A percentile compares a stretch with the other conserved stretches of the same genome.
Conservation (phyloP, 2,329 filamentous ascomycete species). For the Fonsecaea nubica region DNA sequence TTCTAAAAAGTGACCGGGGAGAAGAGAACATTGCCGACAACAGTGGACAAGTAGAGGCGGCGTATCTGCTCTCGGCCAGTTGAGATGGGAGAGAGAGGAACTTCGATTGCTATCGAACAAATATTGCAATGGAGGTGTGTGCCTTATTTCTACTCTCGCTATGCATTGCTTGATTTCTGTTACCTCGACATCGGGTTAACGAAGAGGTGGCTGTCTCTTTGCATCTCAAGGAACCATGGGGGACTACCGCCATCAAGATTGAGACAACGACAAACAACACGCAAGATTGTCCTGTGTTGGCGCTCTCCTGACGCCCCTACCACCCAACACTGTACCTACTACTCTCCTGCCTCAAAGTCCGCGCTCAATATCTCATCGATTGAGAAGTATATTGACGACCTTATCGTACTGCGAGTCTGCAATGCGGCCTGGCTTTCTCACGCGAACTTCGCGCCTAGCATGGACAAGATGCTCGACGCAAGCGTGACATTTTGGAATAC, state of each 20-base stretch:
- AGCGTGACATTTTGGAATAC: background rate
- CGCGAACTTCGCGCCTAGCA: background rate
- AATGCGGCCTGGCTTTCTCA: background rate
- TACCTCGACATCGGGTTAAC: too few species aligned
- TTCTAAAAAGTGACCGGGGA: constrained; percentile 7
- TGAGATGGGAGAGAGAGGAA: background rate
- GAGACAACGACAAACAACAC: too few species aligned
- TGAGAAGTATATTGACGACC: too few species aligned
- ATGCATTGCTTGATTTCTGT: too few species aligned
- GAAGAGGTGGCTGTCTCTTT: too few species aligned
- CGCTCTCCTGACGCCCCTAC: too few species aligned
- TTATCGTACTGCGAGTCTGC: background rate
- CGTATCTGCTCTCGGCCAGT: background rate
- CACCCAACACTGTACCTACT: background rate
- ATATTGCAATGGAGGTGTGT: background rate
- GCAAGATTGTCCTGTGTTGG: too few species aligned
- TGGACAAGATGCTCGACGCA: background rate
- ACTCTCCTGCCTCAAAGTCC: background rate
- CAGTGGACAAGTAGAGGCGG: constrained; percentile 16
- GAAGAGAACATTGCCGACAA: constrained; percentile 4
- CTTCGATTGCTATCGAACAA: background rate
- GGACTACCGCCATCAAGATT: too few species aligned
- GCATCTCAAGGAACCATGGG: too few species aligned
- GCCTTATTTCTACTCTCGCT: too few species aligned
- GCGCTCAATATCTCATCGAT: background rate